These are phyloP conservation scores for Articulospora tetracladia DNA, from an alignment of 495 filamentous ascomycete species.

Conservation along the genomic window DNA sequence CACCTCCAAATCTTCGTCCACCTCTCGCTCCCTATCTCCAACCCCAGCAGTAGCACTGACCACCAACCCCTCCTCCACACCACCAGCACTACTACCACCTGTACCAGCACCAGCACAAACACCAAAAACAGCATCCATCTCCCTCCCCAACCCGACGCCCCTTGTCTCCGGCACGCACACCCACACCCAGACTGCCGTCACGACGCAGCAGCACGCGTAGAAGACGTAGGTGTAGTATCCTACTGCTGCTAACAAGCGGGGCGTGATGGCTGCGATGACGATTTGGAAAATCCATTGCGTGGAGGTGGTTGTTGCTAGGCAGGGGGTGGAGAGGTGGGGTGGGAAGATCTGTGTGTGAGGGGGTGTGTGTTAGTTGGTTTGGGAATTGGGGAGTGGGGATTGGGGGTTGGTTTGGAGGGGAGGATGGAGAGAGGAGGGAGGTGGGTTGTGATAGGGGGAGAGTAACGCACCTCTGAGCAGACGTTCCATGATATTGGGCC, in stretches of 20 bases:
- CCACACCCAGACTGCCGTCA: background rate
- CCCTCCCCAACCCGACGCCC: background rate
- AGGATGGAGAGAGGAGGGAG: background rate
- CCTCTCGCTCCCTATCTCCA: background rate
- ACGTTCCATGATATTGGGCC: conserved; percentile 16
- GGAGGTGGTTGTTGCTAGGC: conserved; percentile 8
- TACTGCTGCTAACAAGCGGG: background rate
- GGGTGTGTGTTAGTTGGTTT: background rate
- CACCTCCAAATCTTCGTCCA: background rate
- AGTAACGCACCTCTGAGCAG: conserved; percentile 6
- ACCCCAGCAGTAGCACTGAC: background rate
- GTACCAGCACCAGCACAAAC: background rate
- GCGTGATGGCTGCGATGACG: background rate
- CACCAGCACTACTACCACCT: background rate
- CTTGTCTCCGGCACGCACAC: background rate
- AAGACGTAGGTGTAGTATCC: background rate
- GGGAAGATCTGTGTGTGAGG: conserved; percentile 11
- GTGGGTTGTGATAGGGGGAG: background rate
- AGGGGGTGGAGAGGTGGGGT: conserved; percentile 4
- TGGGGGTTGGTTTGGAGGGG: background rate
- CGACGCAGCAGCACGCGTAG: background rate
- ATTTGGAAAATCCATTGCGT: conserved; percentile 11
- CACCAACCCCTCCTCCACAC: background rate
- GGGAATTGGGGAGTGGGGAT: background rate
- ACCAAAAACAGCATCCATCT: conserved; percentile 2